phyloP scores from a whole-genome alignment of 1,284 basidiomycete species.

The Cryptococcus sp. region DNA sequence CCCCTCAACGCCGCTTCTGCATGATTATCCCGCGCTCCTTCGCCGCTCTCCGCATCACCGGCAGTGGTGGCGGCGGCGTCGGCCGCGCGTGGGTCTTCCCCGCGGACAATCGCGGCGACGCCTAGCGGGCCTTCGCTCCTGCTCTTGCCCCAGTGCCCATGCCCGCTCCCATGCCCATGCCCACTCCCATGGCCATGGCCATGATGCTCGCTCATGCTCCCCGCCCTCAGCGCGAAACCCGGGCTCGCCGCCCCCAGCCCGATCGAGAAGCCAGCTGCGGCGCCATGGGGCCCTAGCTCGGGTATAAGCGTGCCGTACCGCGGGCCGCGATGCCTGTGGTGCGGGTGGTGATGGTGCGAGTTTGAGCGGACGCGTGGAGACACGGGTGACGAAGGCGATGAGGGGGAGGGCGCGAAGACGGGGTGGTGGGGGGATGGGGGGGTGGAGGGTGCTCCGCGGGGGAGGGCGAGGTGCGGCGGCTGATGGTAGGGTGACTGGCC shows the following conservation, averaged over 20 bases:
- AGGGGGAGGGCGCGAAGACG: slow-evolving; percentile 1
- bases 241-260: slow-evolving; percentile 50
- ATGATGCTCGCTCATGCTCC: slow-evolving; percentile 19
- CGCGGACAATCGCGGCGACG: slow-evolving; percentile 25
- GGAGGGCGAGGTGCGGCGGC: background rate
- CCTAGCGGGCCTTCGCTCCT: slow-evolving; percentile 27
- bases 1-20: slow-evolving; percentile 12
- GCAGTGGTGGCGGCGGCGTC: slow-evolving; percentile 2
- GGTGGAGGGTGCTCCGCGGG: background rate
- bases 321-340: slow-evolving; percentile 21
- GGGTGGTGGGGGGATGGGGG: background rate
- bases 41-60: background rate
- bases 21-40: slow-evolving; percentile 5
- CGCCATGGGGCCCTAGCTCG: slow-evolving; percentile 35
- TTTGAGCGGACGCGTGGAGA: slow-evolving; percentile 13
- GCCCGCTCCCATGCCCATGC: slow-evolving; percentile 6
- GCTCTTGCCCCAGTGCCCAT: slow-evolving; percentile 14
- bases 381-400: slow-evolving; percentile 20
- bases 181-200: slow-evolving; percentile 4
- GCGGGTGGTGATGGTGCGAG: background rate
- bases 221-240: slow-evolving; percentile 46
- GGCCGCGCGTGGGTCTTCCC: slow-evolving; percentile 6
- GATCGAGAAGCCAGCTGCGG: slow-evolving; percentile 48
- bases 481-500: background rate
- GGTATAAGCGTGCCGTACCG: slow-evolving; percentile 48